Base-by-base conservation (phyloP, 1,284 basidiomycete species). In the Ganoderma boninense region DNA sequence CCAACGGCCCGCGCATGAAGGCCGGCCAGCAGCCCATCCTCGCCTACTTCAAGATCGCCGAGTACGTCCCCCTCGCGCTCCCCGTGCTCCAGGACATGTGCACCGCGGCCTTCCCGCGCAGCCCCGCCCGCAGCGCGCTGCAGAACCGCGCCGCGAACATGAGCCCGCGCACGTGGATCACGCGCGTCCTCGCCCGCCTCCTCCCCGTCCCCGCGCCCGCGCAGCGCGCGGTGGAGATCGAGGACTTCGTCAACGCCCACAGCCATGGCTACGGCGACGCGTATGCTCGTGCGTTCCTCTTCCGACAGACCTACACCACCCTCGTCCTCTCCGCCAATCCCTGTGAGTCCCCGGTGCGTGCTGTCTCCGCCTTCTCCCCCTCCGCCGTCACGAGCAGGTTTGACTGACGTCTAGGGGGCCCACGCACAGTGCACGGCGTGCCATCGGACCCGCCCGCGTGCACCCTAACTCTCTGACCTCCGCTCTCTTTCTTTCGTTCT, bases 91-190 rank as follows among this genome's bases (percentile, higher is more conserved):
- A 68, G 20, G 62, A 62, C 32, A 56, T 68, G 16, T 76, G 75
- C 65, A 29, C 38, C 13, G 52, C 60, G 8, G 61, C 71, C 18
- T 75, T 76, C 66, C 66, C 74, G 52, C n/a, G 38, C 8, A 62
- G 57, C 13, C 67, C 67, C 44, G 68, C 69, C 57, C 49, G 65
- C 20, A 74, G 72, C 40, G 74, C 71, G 29, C 69, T 71, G 29
- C 69, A 72, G 67, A 76, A 75, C 68, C 71, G 75, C 35, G 64
- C 67, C 29, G 62, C 71, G 44, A 68, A 69, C 57, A 69, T 76
- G 57, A 74, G 70, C 60, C 73, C 73, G 49, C 71, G 75, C 60
- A 73, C 75, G 63, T 76, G 75, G 75, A 57, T 75, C 40, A 71
- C 69, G 38, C 67, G 56, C 63, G 69, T 76, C 52, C 65, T 76